Evolutionary conservation across 768 basidiomycete species (phyloP).

Genomic region (Lactifluus hygrophoroides): DNA sequence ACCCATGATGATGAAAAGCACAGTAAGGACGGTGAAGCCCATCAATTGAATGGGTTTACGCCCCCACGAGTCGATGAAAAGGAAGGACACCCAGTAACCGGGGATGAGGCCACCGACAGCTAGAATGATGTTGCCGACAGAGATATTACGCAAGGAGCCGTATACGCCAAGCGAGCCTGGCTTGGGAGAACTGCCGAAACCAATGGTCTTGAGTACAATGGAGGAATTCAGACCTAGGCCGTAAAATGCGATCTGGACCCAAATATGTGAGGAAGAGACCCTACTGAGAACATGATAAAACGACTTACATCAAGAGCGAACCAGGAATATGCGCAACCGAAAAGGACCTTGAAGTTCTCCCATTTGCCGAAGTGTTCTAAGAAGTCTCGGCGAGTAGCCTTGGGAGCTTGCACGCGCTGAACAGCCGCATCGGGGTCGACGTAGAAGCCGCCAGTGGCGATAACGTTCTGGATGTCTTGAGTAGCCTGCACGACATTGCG

Average conservation of each 20-base stretch:
- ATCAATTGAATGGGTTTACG: constrained; percentile 76
- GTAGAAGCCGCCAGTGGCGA: constrained; percentile 39
- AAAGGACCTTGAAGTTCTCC: constrained; percentile 70
- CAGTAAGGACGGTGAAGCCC: constrained; percentile 62
- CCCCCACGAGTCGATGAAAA: constrained; percentile 71
- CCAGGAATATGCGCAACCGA: constrained; percentile 79
- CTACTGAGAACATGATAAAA: constrained; percentile 23
- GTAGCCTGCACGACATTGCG: constrained; percentile 70
- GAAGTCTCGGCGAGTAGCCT: constrained; percentile 65
- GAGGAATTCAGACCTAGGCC: constrained; percentile 80
- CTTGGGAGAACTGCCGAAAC: constrained; percentile 46
- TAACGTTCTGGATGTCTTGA: constrained; percentile 61
- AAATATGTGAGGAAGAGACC: neutral
- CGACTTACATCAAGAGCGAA: constrained; percentile 73
- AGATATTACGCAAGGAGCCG: constrained; percentile 53
- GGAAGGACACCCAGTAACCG: constrained; percentile 58
- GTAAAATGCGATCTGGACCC: constrained; percentile 69
- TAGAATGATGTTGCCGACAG: constrained; percentile 69
- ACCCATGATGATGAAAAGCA: constrained; percentile 66
- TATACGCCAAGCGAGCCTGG: constrained; percentile 33
- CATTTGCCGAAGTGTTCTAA: constrained; percentile 54
- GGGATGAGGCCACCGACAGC: constrained; percentile 75
- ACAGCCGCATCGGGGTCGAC: constrained; percentile 49
- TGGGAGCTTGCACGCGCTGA: constrained; percentile 60
- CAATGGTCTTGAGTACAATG: constrained; percentile 66